Percentiles rank a stretch among this genome's conserved stretches.
phyloP scores from a whole-genome alignment of 768 basidiomycete genomes.

The Termitomyces sp. region DNA sequence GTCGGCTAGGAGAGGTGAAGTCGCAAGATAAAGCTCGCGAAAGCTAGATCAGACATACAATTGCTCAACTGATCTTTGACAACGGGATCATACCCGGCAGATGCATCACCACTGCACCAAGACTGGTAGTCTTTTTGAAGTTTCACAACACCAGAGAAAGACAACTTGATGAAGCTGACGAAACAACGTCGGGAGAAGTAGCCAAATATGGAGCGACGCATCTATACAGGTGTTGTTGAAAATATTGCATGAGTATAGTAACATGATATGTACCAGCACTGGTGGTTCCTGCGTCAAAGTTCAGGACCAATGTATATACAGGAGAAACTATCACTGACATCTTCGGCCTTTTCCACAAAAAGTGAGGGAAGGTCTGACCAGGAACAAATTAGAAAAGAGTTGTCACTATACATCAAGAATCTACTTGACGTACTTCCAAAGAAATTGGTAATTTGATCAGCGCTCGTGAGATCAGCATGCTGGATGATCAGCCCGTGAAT shows the following conservation, averaged over 20 bases:
- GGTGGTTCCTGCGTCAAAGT: conserved; percentile 22
- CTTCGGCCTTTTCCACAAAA: conserved; percentile 54
- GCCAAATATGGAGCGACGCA: conserved; percentile 73
- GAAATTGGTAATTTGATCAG: conserved; percentile 61
- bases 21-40: not conserved
- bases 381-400: not conserved
- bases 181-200: conserved; percentile 77
- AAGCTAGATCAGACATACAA: conserved; percentile 23
- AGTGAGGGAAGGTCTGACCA: conserved; percentile 46
- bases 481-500: conserved; percentile 12
- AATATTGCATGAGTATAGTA: not conserved
- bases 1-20: conserved; percentile 27
- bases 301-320: not conserved
- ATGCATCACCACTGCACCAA: conserved; percentile 50
- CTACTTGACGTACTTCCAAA: conserved; percentile 37
- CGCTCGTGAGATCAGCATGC: conserved; percentile 46
- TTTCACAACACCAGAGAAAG: conserved; percentile 64
- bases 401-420: conserved; percentile 10
- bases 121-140: conserved; percentile 61
- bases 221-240: conserved; percentile 29
- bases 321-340: conserved; percentile 28
- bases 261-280: conserved; percentile 23
- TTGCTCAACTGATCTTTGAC: conserved; percentile 50
- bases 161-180: conserved; percentile 70
- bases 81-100: conserved; percentile 42